Conservation (phyloP, 2,329 filamentous ascomycete species). For the Aspergillus phoenicis region DNA sequence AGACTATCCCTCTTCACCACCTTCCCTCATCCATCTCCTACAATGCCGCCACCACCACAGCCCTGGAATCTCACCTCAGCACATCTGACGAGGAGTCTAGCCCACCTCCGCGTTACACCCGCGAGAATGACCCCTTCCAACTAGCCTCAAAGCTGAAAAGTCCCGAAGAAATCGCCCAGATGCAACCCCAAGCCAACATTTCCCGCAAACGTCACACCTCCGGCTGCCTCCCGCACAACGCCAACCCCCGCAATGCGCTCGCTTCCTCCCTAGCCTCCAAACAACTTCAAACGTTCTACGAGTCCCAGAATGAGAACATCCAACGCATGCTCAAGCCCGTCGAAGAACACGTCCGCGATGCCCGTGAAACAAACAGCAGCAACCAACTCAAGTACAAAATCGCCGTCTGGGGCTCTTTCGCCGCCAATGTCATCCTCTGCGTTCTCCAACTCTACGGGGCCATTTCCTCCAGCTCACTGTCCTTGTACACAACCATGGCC, state of each 20-base stretch:
- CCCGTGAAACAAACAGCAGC: conserved; percentile 75
- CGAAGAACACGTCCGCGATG: conserved; percentile 82
- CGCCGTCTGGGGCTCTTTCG: conserved; percentile 68
- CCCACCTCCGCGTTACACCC: conserved; percentile 58
- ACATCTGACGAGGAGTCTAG: conserved; percentile 50
- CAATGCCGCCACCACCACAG: conserved; percentile 45
- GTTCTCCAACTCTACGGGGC: conserved; percentile 87
- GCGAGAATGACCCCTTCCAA: conserved; percentile 77
- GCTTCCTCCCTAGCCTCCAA: conserved; percentile 24
- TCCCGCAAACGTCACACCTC: conserved; percentile 65
- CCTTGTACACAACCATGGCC: conserved; percentile 96
- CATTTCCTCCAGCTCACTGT: conserved; percentile 82
- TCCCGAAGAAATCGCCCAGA: conserved; percentile 71
- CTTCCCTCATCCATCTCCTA: conserved; percentile 19
- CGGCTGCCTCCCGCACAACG: conserved; percentile 1
- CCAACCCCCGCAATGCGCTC: conserved; percentile 23
- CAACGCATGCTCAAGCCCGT: conserved; percentile 88
- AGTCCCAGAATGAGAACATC: conserved; percentile 89
- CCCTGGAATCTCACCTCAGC: conserved; percentile 37
- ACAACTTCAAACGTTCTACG: conserved; percentile 76
- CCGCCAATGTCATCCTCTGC: conserved; percentile 77
- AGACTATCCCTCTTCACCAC: conserved; percentile 8
- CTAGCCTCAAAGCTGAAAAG: conserved; percentile 78
- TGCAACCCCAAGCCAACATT: conserved; percentile 68
- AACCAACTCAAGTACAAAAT: conserved; percentile 70